A percentile compares a stretch with the other conserved stretches of the same genome.
Conservation (phyloP, 2,329 filamentous ascomycete genomes). For the Colletotrichum cordylinicola region DNA sequence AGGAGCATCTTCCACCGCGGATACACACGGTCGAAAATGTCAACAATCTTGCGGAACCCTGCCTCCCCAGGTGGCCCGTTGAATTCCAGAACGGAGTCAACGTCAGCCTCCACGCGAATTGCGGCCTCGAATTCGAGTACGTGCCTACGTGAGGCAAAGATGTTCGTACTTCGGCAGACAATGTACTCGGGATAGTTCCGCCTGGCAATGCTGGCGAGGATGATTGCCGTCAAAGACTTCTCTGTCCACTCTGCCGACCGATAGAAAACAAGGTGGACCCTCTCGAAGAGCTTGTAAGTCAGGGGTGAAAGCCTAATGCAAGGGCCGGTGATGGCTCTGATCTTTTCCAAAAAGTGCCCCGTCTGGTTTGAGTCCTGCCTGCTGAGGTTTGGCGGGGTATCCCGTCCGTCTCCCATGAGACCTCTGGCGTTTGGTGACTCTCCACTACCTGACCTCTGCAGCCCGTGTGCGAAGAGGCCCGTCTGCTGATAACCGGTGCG, state of each 20-base stretch:
- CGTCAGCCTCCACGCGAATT: constrained; percentile 78
- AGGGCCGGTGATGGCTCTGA: constrained; percentile 77
- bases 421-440: constrained; percentile 55
- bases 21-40: constrained; percentile 76
- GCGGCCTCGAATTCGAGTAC: constrained; percentile 91
- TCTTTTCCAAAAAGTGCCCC: constrained; percentile 77
- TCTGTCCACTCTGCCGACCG: constrained; percentile 97
- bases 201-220: constrained; percentile 86
- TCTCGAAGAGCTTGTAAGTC: constrained; percentile 83
- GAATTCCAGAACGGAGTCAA: constrained; percentile 84
- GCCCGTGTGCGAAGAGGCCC: constrained; percentile 72
- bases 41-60: constrained; percentile 70
- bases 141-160: constrained; percentile 78
- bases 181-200: constrained; percentile 90
- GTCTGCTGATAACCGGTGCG: constrained; percentile 76
- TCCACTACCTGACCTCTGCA: constrained; percentile 69
- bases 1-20: constrained; percentile 81
- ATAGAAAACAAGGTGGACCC: constrained; percentile 96
- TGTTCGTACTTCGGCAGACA: constrained; percentile 86
- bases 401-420: constrained; percentile 28
- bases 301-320: constrained; percentile 81
- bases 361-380: constrained; percentile 66
- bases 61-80: constrained; percentile 72
- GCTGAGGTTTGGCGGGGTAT: constrained; percentile 32
- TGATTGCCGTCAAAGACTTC: constrained; percentile 93